Base-by-base conservation (phyloP, 495 filamentous ascomycete genomes). In the Choiromyces venosus region DNA sequence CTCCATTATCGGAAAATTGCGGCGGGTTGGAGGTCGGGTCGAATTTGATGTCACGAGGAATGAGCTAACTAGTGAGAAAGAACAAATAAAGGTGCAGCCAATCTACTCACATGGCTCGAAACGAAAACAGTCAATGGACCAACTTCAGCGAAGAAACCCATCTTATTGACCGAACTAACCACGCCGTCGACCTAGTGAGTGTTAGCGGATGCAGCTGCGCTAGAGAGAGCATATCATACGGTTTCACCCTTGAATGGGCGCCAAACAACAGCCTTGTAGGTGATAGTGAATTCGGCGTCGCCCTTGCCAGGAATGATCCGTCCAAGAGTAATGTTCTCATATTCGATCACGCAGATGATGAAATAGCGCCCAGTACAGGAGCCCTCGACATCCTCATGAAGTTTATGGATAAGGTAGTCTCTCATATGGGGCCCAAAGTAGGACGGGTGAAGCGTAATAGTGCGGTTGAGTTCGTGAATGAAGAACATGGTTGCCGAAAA, bases 181-280 rank as follows among this genome's bases (percentile, higher is more conserved):
- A 97, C 89, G 8, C 92, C 93, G 86, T 99, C 95, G 66, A 97
- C 89, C 93, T 97, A 82, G 69, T 65, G 66, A 65, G n/a, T 18
- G 67, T 70, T 37, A 21, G 35, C n/a, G 14, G 67, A 37, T 66
- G 33, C 14, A 36, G 71, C n/a, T 39, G 29, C 56, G 39, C 37
- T 52, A 29, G n/a, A 65, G 40, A 67, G 46, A 46, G 19, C 33
- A n/a, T 21, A 71, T 85, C 91, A 81, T 87, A 97, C 95, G 74
- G 93, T 94, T 86, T 99, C 95, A 73, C 93, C 93, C 80, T 93
- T 92, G 86, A 97, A 99, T 14, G 95, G 95, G 79, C 93, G 87
- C 93, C 94, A 99, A 66, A 99, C 94, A 61, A 99, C 93, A 44
- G 95, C 95, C 68, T 93, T 91, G 81, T 97, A 99, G 76, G 90